Conservation (phyloP, 2,329 filamentous ascomycete species). For the Fusarium sp. region DNA sequence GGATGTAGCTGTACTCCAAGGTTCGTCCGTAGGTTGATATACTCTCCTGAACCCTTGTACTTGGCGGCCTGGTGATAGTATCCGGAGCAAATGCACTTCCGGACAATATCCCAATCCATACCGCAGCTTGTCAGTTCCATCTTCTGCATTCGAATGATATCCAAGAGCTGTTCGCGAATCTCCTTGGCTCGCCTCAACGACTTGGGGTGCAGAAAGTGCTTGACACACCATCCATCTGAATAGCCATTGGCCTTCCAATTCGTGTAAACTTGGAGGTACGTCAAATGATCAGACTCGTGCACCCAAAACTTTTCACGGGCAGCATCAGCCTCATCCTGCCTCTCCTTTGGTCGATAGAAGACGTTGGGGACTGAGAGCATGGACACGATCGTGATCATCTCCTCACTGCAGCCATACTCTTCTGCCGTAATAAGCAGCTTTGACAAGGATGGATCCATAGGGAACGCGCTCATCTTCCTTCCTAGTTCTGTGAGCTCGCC, state of each 20-base stretch:
- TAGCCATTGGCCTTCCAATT: slow-evolving; percentile 94
- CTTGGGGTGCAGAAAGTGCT: slow-evolving; percentile 96
- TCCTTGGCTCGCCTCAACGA: slow-evolving; percentile 91
- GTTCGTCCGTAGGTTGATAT: slow-evolving; percentile 94
- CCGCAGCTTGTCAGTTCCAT: slow-evolving; percentile 90
- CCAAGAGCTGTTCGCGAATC: slow-evolving; percentile 90
- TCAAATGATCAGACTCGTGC: slow-evolving; percentile 95
- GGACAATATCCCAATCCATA: slow-evolving; percentile 95
- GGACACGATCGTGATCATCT: slow-evolving; percentile 97
- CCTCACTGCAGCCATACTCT: slow-evolving; percentile 92
- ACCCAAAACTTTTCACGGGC: slow-evolving; percentile 99
- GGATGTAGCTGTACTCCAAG: slow-evolving; percentile 96
- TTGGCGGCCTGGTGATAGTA: slow-evolving; percentile 99
- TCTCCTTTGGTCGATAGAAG: slow-evolving; percentile 96
- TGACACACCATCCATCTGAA: slow-evolving; percentile 91
- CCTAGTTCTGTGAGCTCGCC: slow-evolving; percentile 91
- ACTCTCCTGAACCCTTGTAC: slow-evolving; percentile 96
- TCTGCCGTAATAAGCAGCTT: slow-evolving; percentile 94
- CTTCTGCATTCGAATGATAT: slow-evolving; percentile 95
- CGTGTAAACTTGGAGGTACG: slow-evolving; percentile 93
- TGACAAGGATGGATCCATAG: slow-evolving; percentile 95
- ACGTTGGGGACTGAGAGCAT: slow-evolving; percentile 98
- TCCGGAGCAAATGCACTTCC: slow-evolving; percentile 96
- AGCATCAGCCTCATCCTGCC: slow-evolving; percentile 94
- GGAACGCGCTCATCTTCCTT: slow-evolving; percentile 94